A percentile compares a stretch with the other conserved stretches of the same genome.
Evolutionary conservation across 1,284 basidiomycete genomes (phyloP).

Genomic region (Prillingera fragicola): DNA sequence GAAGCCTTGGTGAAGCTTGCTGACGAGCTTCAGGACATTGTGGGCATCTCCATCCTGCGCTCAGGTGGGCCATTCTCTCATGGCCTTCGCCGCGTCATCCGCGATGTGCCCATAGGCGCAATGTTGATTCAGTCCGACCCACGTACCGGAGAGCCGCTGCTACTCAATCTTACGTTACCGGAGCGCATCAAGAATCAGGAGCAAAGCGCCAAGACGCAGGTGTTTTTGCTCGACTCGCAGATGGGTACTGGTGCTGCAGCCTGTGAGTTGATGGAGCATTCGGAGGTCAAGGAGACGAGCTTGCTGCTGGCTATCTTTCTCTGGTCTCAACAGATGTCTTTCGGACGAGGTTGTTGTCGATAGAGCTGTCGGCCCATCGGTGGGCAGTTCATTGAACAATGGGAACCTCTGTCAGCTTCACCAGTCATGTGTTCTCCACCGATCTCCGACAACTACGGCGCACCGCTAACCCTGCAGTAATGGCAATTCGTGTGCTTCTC

Average conservation of each 20-base stretch:
- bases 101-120: constrained; percentile 80
- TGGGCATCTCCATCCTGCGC: constrained; percentile 44
- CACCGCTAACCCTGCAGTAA: constrained; percentile 49
- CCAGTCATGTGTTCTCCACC: too few relatives aligned
- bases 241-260: constrained; percentile 93
- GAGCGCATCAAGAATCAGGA: constrained; percentile 60
- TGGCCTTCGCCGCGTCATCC: constrained; percentile 81
- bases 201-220: constrained; percentile 65
- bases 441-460: too few relatives aligned
- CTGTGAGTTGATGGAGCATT: constrained; percentile 50
- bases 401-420: neutral
- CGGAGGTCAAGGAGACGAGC: too few relatives aligned
- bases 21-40: constrained; percentile 24
- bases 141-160: constrained; percentile 76
- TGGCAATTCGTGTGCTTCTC: constrained; percentile 90
- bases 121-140: constrained; percentile 85
- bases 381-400: too few relatives aligned
- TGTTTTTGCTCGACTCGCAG: constrained; percentile 89
- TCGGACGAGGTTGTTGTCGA: too few relatives aligned
- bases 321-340: too few relatives aligned
- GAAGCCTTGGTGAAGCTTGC: neutral
- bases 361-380: too few relatives aligned
- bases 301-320: too few relatives aligned
- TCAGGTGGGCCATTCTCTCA: constrained; percentile 79
- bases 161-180: constrained; percentile 78